Percentiles rank a stretch among this genome's conserved stretches.
Conservation (phyloP, 2,329 filamentous ascomycete species). For the Nemania bipapillata region DNA sequence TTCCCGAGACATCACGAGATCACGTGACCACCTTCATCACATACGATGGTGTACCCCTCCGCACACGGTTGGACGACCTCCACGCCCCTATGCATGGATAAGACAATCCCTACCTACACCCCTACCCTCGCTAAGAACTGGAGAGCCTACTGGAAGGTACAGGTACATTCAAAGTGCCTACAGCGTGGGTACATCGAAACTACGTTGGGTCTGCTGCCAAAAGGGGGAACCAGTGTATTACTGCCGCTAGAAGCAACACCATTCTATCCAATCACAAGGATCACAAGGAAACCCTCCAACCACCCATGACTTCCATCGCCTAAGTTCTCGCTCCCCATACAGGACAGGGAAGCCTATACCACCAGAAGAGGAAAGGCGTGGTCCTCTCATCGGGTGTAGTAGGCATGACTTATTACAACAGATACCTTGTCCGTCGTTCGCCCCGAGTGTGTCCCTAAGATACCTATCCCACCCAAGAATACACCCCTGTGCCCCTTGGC, state of each 20-base stretch:
- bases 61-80: constrained; percentile 39
- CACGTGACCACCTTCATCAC: constrained; percentile 50
- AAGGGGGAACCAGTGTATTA: constrained; percentile 47
- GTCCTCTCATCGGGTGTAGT: constrained; percentile 39
- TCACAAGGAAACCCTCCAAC: constrained; percentile 39
- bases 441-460: constrained; percentile 52
- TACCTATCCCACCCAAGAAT: constrained; percentile 32
- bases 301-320: constrained; percentile 37
- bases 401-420: constrained; percentile 45
- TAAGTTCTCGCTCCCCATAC: constrained; percentile 46
- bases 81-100: constrained; percentile 39
- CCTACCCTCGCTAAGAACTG: constrained; percentile 27
- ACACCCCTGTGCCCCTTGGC: constrained; percentile 33
- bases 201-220: constrained; percentile 40
- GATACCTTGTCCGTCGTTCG: constrained; percentile 44
- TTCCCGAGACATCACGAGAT: constrained; percentile 43
- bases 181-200: constrained; percentile 42
- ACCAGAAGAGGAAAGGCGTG: constrained; percentile 53
- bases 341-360: constrained; percentile 52
- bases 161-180: constrained; percentile 42
- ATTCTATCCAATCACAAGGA: constrained; percentile 42
- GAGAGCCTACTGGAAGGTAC: constrained; percentile 28
- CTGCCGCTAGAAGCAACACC: constrained; percentile 42
- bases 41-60: constrained; percentile 39
- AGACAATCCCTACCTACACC: constrained; percentile 37